Conservation (phyloP, 306 rosid species). For the Alnus rubra region DNA sequence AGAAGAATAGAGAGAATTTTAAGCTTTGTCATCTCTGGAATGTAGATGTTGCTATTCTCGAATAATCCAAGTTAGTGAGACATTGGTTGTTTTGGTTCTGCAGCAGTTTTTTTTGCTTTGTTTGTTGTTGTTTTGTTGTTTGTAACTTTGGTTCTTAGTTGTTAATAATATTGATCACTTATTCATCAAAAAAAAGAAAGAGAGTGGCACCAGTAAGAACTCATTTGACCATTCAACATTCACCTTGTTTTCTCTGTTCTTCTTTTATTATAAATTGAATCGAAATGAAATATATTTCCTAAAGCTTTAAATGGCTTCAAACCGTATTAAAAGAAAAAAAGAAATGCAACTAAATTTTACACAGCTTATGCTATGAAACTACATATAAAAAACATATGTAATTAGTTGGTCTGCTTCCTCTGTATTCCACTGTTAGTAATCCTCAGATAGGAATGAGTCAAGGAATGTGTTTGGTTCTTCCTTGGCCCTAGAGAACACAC, state of each 20-base stretch:
- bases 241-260: slow-evolving; percentile 16
- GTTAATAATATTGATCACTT: no score
- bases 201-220: not conserved
- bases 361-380: slow-evolving; percentile 28
- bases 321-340: slow-evolving; percentile 15
- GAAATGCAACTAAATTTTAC: slow-evolving; percentile 23
- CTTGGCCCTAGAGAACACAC: slow-evolving; percentile 31
- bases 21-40: no score
- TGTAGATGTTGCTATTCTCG: no score
- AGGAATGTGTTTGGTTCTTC: slow-evolving; percentile 48
- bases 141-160: no score
- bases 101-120: no score
- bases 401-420: not conserved
- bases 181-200: no score
- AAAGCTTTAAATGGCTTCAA: slow-evolving; percentile 14
- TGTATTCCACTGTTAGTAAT: slow-evolving; percentile 23
- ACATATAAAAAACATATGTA: slow-evolving; percentile 30
- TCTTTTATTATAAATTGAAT: slow-evolving; percentile 10
- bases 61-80: no score
- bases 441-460: slow-evolving; percentile 45
- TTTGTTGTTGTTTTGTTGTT: no score
- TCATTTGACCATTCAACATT: slow-evolving; percentile 2
- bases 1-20: no score
- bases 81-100: no score
- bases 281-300: not conserved